These are phyloP conservation scores for Obba rivulosa DNA, from an alignment of 768 basidiomycete species.

Conservation along the genomic window DNA sequence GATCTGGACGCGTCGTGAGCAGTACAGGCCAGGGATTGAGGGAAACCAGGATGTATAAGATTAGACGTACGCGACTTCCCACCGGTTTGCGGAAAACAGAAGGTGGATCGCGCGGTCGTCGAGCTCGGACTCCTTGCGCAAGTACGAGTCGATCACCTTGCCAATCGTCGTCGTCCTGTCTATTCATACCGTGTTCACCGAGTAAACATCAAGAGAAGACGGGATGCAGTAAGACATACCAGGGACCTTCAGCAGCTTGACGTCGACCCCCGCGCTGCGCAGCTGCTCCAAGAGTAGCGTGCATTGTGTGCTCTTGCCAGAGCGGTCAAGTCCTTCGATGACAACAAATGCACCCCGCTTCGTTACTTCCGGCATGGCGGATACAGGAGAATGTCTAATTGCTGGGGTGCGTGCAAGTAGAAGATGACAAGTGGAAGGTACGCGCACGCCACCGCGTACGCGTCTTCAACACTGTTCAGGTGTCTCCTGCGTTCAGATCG, in stretches of 20 bases:
- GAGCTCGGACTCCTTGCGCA: conserved; percentile 77
- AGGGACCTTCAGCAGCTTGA: conserved; percentile 79
- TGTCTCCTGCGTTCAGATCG: too few relatives aligned
- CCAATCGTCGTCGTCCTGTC: conserved; percentile 91
- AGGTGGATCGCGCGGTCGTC: conserved; percentile 92
- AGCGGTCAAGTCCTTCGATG: conserved; percentile 92
- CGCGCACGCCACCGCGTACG: too few relatives aligned
- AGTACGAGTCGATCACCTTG: conserved; percentile 88
- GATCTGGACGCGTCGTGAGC: conserved; percentile 32
- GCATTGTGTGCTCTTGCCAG: conserved; percentile 91
- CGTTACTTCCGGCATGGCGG: conserved; percentile 8
- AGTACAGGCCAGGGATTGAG: background rate
- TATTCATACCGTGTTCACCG: conserved; percentile 25
- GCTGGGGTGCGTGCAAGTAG: too few relatives aligned
- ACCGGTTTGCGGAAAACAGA: conserved; percentile 94
- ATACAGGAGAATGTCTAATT: too few relatives aligned
- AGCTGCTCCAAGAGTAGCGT: conserved; percentile 53
- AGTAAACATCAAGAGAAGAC: background rate
- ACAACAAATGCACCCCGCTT: conserved; percentile 76
- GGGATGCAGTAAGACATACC: conserved; percentile 41
- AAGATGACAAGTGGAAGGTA: too few relatives aligned
- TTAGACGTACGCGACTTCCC: conserved; percentile 79
- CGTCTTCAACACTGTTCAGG: too few relatives aligned
- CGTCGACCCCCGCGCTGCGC: conserved; percentile 36
- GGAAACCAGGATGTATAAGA: background rate